A percentile compares a stretch with the other conserved stretches of the same genome.
Conservation (phyloP, 2,329 filamentous ascomycete species). For the Fusarium sulawesiense region DNA sequence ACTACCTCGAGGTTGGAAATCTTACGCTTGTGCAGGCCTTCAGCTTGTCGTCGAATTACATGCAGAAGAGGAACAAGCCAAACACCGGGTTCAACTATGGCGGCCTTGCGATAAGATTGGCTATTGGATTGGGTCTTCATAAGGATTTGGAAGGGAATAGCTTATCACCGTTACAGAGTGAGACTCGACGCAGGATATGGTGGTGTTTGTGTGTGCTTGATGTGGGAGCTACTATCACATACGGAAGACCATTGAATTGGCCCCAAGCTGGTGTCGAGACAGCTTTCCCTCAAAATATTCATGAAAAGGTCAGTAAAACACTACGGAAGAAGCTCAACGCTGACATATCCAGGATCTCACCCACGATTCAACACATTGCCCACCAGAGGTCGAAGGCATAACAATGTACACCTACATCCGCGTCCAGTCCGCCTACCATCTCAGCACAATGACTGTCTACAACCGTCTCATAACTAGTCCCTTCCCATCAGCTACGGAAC, state of each 20-base stretch:
- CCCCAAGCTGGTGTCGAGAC: slow-evolving; percentile 28
- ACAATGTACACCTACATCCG: slow-evolving; percentile 28
- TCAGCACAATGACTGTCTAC: slow-evolving; percentile 31
- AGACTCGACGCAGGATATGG: slow-evolving; percentile 29
- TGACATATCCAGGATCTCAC: slow-evolving; percentile 13
- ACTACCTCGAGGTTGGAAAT: slow-evolving; percentile 28
- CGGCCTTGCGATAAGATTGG: slow-evolving; percentile 20
- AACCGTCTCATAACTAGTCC: slow-evolving; percentile 35
- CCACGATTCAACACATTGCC: slow-evolving; percentile 9
- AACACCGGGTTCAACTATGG: slow-evolving; percentile 29
- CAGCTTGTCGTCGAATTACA: slow-evolving; percentile 11
- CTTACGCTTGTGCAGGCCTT: slow-evolving; percentile 30
- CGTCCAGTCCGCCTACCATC: slow-evolving; percentile 31
- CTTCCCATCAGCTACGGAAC: slow-evolving; percentile 28
- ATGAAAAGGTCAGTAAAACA: slow-evolving; percentile 12
- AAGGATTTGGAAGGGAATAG: slow-evolving; percentile 17
- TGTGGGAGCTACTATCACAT: slow-evolving; percentile 25
- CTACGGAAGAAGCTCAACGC: fast-evolving
- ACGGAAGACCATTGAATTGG: slow-evolving; percentile 30
- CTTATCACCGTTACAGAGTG: slow-evolving; percentile 14
- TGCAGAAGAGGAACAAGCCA: slow-evolving; percentile 32
- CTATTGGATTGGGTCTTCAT: slow-evolving; percentile 20
- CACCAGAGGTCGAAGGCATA: slow-evolving; percentile 24
- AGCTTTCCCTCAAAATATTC: slow-evolving; percentile 20
- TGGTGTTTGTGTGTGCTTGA: slow-evolving; percentile 31